Evolutionary conservation across 208 protist species (phyloP).

Genomic region (Porcisia hertigi): DNA sequence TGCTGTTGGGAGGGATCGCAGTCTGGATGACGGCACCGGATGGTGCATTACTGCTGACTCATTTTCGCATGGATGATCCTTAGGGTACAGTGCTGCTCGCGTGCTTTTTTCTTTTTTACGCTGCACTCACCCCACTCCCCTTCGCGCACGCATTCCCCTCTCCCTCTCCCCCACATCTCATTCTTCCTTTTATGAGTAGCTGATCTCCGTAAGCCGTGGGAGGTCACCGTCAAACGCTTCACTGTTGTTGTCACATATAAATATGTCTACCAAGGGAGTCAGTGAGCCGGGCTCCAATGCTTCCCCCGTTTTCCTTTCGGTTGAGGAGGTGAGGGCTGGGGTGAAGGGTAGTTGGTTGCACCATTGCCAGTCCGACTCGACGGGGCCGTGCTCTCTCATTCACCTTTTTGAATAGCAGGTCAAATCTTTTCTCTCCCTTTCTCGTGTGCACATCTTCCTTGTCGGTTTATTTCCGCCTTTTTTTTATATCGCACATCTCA

Average conservation of each 20-base stretch:
- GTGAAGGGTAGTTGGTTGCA: neutral
- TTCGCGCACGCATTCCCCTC: neutral
- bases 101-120: neutral
- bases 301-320: neutral
- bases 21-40: neutral
- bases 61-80: neutral
- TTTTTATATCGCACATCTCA: neutral
- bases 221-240: neutral
- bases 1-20: neutral
- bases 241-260: neutral
- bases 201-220: neutral
- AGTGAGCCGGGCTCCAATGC: neutral
- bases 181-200: neutral
- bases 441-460: constrained; percentile 1
- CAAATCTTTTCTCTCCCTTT: neutral
- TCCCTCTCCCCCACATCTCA: neutral
- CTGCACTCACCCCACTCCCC: neutral
- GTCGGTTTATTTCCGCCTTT: no score
- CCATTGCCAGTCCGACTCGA: neutral
- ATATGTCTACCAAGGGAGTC: neutral
- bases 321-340: no score
- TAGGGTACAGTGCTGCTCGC: neutral
- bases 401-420: neutral
- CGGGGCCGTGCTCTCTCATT: neutral
- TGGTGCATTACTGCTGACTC: neutral